Evolutionary conservation across 2,329 filamentous ascomycete species (phyloP), one percentile per base, ranked within the genome.

Genomic region (Aspergillus vadensis): DNA sequence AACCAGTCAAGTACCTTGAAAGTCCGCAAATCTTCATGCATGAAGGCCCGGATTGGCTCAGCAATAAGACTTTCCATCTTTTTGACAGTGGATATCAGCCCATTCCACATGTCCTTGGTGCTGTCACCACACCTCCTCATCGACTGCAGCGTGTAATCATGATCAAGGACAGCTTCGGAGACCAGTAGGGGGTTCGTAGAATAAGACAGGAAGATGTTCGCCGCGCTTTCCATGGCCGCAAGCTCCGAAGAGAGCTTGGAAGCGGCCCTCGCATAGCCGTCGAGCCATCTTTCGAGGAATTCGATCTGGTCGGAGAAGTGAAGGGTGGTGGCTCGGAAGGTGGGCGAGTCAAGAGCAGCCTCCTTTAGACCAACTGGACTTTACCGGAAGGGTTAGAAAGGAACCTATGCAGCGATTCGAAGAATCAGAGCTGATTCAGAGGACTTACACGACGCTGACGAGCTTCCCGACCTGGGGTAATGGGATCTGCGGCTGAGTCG

Each of bases 271-370:
- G 88, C 77, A 71, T 89, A 91, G 51, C 83, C 83, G 57, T 90
- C 92, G 30, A 99, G 90, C 95, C 95, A 99, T 83, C 86, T 88
- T 77, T 98, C 95, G 61, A 98, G 85, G 58, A 87, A 85, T 66
- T 98, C 95, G 70, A 97, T 86, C 80, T 99, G 94, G 66, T 98
- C 95, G 64, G 87, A 85, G 73, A 97, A 97, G 79, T 97, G 92
- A 50, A 90, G 80, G 44, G 91, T 86, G 21, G 91, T 91, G 50
- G 93, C 91, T 66, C 95, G 91, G 76, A 98, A 98, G 38, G 93
- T 96, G 25, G 95, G 95, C 41, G 93, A 97, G 79, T 99, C 95
- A 80, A 98, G 90, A 19, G 92, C 91, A 54, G 95, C 95, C 84
- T 99, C 95, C 79, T 94, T 95, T 69, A 98, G 85, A 63, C 88